A percentile compares a stretch with the other conserved stretches of the same genome.
phyloP scores from a whole-genome alignment of 305 asterid genomes.

The Ajuga reptans region DNA sequence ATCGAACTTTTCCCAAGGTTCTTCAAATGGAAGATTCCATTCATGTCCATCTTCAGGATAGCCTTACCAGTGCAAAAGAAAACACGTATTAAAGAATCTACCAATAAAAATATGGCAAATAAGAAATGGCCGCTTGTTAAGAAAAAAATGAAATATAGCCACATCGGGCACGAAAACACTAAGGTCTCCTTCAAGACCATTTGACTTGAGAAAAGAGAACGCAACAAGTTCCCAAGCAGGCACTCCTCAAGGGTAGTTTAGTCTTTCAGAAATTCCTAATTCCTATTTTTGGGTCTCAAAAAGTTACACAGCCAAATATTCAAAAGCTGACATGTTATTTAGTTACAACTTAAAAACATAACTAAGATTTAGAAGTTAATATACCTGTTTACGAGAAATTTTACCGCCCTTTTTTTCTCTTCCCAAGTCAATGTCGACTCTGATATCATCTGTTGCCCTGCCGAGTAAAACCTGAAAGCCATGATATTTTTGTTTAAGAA shows the following conservation, averaged over 20 bases:
- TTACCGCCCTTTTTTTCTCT: conserved; percentile 46
- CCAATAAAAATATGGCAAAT: not conserved
- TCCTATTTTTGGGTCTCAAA: not conserved
- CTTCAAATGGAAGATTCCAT: conserved; percentile 53
- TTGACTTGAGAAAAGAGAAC: not conserved
- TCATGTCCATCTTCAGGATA: conserved; percentile 40
- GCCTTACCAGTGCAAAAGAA: conserved; percentile 39
- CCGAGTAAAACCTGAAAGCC: conserved; percentile 65
- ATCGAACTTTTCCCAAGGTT: conserved; percentile 52
- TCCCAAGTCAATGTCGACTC: conserved; percentile 79
- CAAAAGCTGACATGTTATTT: not conserved
- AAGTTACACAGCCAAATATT: not conserved
- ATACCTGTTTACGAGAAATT: conserved; percentile 78
- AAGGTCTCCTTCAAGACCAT: not conserved
- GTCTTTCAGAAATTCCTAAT: not conserved
- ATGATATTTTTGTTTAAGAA: conserved; percentile 5
- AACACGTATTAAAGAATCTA: not conserved
- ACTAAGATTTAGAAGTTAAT: conserved; percentile 1
- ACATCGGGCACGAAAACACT: not conserved
- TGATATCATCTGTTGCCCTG: conserved; percentile 46
- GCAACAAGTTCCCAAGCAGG: too few relatives aligned
- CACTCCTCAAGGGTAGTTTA: not conserved
- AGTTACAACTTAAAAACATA: not conserved
- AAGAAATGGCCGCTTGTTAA: too few relatives aligned
- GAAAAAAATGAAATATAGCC: not conserved